These are phyloP conservation scores for Solanum rostratum DNA, from an alignment of 257 asterid species.

Conservation along the genomic window DNA sequence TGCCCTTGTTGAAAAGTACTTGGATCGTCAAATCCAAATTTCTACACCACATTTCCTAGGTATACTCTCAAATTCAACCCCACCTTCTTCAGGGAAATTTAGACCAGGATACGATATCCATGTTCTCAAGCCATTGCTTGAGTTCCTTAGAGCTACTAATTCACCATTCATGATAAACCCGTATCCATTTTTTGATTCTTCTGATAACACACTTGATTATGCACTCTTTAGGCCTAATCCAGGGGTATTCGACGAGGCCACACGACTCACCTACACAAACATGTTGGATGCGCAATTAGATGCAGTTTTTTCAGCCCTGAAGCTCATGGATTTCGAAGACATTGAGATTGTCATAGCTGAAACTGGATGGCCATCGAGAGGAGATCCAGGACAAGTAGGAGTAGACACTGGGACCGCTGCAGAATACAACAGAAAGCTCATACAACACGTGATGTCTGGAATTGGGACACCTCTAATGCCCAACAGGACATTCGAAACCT, in stretches of 20 bases:
- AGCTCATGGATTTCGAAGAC: constrained; percentile 18
- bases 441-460: constrained; percentile 27
- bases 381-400: constrained; percentile 30
- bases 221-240: constrained; percentile 34
- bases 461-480: constrained; percentile 43
- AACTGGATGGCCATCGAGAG: constrained; percentile 48
- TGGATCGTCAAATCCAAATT: constrained; percentile 28
- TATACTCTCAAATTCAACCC: constrained; percentile 42
- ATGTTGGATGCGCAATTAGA: constrained; percentile 40
- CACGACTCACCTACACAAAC: constrained; percentile 26
- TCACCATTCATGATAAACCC: constrained; percentile 39
- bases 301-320: constrained; percentile 30
- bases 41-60: constrained; percentile 70
- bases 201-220: constrained; percentile 23
- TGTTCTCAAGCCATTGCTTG: constrained; percentile 30
- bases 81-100: constrained; percentile 48
- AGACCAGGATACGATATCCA: constrained; percentile 29
- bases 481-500: constrained; percentile 27
- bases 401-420: constrained; percentile 26
- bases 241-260: constrained; percentile 24
- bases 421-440: constrained; percentile 27
- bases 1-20: constrained; percentile 26
- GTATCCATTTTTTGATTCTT: constrained; percentile 33
- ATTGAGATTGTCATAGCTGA: constrained; percentile 36
- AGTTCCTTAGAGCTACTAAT: constrained; percentile 29